Conservation (phyloP, 495 filamentous ascomycete genomes). For the Parmelia sp. region DNA sequence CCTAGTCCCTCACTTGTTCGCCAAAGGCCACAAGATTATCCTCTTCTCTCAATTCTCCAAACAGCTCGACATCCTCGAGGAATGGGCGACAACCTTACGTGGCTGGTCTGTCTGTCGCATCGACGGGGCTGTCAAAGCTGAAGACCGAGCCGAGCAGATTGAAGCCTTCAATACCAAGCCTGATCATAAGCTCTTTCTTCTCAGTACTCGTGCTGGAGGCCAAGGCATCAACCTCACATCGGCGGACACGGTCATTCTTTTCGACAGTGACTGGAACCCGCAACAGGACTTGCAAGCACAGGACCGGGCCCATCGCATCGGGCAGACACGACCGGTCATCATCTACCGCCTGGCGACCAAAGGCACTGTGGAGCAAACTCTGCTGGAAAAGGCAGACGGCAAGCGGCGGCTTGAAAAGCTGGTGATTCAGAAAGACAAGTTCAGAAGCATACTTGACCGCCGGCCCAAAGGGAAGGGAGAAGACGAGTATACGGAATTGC, state of each 20-base stretch:
- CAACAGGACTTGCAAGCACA: conserved; percentile 96
- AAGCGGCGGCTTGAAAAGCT: conserved; percentile 93
- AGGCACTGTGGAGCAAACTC: conserved; percentile 82
- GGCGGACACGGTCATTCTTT: conserved; percentile 69
- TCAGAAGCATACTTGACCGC: conserved; percentile 47
- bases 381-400: conserved; percentile 82
- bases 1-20: conserved; percentile 68
- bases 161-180: conserved; percentile 71
- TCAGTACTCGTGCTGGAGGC: conserved; percentile 86
- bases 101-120: conserved; percentile 82
- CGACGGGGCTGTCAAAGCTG: conserved; percentile 78
- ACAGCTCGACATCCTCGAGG: conserved; percentile 83
- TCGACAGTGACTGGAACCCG: conserved; percentile 91
- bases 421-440: conserved; percentile 87
- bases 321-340: conserved; percentile 83
- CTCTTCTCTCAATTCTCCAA: conserved; percentile 97
- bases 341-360: conserved; percentile 95
- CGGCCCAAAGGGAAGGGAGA: conserved; percentile 27
- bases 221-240: conserved; percentile 85
- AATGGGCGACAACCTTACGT: conserved; percentile 68
- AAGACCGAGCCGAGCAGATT: conserved; percentile 77
- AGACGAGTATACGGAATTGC: conserved; percentile 42
- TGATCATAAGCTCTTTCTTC: conserved; percentile 70
- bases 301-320: conserved; percentile 90
- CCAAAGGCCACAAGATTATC: conserved; percentile 77